Evolutionary conservation across 352 stramenopile genomes (phyloP).

Genomic region (Blastocystis sp.): DNA sequence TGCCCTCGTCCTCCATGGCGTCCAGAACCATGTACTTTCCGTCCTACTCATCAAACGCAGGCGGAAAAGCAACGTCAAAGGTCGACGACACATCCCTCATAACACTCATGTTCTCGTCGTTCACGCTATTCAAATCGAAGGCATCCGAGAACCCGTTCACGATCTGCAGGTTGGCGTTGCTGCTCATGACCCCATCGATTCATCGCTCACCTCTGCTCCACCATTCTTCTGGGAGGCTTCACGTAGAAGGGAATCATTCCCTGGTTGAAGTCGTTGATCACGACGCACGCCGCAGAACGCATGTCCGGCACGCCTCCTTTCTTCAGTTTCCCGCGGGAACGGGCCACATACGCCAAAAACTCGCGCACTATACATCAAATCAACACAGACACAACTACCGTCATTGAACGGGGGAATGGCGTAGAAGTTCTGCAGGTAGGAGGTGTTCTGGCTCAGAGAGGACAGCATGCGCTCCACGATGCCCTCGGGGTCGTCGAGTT

Average conservation of each 20-base stretch:
- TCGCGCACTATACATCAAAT: slow-evolving; percentile 76
- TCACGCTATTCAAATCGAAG: slow-evolving; percentile 67
- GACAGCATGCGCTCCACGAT: slow-evolving; percentile 87
- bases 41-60: slow-evolving; percentile 58
- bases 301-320: slow-evolving; percentile 93
- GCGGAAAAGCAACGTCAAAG: background rate
- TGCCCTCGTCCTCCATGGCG: slow-evolving; percentile 25
- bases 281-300: slow-evolving; percentile 82
- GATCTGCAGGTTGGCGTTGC: slow-evolving; percentile 17
- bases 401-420: slow-evolving; percentile 83
- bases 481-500: slow-evolving; percentile 87
- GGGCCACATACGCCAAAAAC: slow-evolving; percentile 89
- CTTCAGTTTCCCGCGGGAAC: slow-evolving; percentile 85
- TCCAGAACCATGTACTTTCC: slow-evolving; percentile 64
- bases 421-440: slow-evolving; percentile 90
- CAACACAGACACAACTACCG: background rate
- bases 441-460: slow-evolving; percentile 78
- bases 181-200: background rate
- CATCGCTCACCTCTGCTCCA: background rate
- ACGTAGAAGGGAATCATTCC: slow-evolving; percentile 85
- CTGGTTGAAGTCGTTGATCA: slow-evolving; percentile 87
- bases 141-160: slow-evolving; percentile 28
- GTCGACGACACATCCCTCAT: background rate
- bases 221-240: slow-evolving; percentile 74
- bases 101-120: slow-evolving; percentile 21